Conservation (phyloP, 441 rosid species). For the Macaranga tanarius region DNA sequence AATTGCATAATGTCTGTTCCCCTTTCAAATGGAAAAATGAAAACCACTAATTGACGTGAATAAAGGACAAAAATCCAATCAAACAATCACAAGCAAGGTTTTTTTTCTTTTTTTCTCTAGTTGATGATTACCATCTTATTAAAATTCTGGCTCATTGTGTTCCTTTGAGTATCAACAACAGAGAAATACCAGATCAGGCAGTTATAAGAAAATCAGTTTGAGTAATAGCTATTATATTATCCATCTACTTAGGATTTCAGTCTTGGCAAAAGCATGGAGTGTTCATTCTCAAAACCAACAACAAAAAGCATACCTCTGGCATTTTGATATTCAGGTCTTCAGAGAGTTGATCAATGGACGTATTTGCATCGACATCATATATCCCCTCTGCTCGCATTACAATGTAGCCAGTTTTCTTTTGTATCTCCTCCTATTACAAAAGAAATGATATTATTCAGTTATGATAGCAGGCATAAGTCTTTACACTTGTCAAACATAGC, state of each 20-base stretch:
- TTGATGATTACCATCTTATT: not conserved
- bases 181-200: not conserved
- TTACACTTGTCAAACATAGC: not conserved
- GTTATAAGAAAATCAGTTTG: not conserved
- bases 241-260: not conserved
- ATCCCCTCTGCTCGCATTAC: slow-evolving; percentile 97
- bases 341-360: slow-evolving; percentile 93
- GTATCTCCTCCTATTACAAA: slow-evolving; percentile 85
- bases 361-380: slow-evolving; percentile 95
- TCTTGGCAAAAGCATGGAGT: not conserved
- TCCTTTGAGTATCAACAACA: not conserved
- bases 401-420: slow-evolving; percentile 96
- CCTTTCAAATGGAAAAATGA: not conserved
- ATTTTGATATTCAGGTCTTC: slow-evolving; percentile 92
- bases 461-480: not conserved
- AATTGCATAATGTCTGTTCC: not conserved
- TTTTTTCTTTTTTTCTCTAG: not conserved
- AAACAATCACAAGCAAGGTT: not conserved
- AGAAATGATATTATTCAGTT: not conserved
- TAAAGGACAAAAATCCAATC: not conserved
- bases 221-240: not conserved
- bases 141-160: not conserved
- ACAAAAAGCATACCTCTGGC: slow-evolving; percentile 70
- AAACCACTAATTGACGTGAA: not conserved
- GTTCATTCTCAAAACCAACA: not conserved